Evolutionary conservation across 495 filamentous ascomycete genomes (phyloP).

Genomic region (Geopyxis carbonaria): DNA sequence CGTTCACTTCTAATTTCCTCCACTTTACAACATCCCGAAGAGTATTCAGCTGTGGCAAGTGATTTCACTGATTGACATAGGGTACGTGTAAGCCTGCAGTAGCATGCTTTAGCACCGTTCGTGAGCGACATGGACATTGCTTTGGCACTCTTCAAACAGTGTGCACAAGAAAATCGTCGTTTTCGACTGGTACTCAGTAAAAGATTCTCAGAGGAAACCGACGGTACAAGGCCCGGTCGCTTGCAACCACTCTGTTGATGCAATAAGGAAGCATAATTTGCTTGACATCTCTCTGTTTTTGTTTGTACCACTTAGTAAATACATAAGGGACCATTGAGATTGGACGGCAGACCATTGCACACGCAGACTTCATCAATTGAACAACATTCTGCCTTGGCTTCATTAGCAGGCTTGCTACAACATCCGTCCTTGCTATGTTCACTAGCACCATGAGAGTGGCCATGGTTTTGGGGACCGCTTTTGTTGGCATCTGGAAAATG

Average conservation of each 20-base stretch:
- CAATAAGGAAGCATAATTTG: slow-evolving; percentile 4
- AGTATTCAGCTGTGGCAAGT: slow-evolving; percentile 1
- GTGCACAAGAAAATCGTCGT: background rate
- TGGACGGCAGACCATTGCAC: background rate
- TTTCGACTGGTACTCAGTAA: background rate
- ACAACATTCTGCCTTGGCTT: background rate
- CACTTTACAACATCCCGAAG: slow-evolving; percentile 4
- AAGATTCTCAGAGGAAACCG: background rate
- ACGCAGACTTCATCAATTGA: background rate
- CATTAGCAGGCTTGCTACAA: too few species aligned
- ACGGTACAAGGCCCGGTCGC: background rate
- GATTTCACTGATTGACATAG: slow-evolving; percentile 4
- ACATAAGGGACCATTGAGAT: background rate
- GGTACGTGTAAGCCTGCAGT: slow-evolving; percentile 5
- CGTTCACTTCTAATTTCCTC: background rate
- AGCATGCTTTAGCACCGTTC: slow-evolving; percentile 3
- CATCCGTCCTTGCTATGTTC: too few species aligned
- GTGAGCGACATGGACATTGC: background rate
- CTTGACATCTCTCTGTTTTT: slow-evolving; percentile 1
- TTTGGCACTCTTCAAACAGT: slow-evolving; percentile 3
- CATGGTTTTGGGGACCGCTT: too few species aligned
- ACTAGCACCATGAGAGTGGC: too few species aligned
- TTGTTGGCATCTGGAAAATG: too few species aligned
- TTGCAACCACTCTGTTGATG: slow-evolving; percentile 7
- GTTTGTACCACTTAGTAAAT: background rate